Base-by-base conservation (phyloP, 805 yeast genomes). In the Monosporozyma solicola region DNA sequence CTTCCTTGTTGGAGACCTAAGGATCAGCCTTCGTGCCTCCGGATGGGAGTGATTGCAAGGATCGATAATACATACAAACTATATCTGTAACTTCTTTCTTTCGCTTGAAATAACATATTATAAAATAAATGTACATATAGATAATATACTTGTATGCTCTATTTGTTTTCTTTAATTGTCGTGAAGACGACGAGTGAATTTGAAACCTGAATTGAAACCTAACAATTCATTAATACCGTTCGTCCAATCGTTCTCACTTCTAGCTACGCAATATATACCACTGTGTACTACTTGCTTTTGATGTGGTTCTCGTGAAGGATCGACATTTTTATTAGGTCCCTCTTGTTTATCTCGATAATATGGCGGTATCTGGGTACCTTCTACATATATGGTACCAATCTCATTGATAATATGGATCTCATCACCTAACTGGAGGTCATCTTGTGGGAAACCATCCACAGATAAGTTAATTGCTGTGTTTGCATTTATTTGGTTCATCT, bases 181-280 rank as follows among this genome's bases (percentile, higher is more conserved):
- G 45, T 54, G 32, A 13, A 50, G 39, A 11, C 56, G 57, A 31
- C 63, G 59, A 48, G 68, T 69, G 53, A 77, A 76, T 60, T 84
- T 83, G 66, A 91, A 91, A 52, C 89, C 79, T 11, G 90, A 82
- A 66, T 91, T 91, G 75, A 91, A 91, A 1, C 97, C 97, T 46
- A 91, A 70, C 54, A 91, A 75, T 60, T 87, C 91, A 62, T 91
- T 92, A 52, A 92, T 82, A 35, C 95, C 96, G 54, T 79, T 79
- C 1, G 91, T 90, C 98, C 98, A 92, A 64, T 92, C 97, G 58
- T 85, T 84, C 56, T 84, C 88, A 7, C 84, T 77, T 55, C 82
- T 78, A 0, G 96, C 87, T 3, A 92, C 84, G 69, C 97, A 91
- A 83, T 94, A 90, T 15, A 91, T 82, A 0, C 96, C 96, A 13